Evolutionary conservation across 169 alveolate genomes (phyloP), one percentile per base, ranked within the genome.

Genomic region (Cryptosporidium andersoni): DNA sequence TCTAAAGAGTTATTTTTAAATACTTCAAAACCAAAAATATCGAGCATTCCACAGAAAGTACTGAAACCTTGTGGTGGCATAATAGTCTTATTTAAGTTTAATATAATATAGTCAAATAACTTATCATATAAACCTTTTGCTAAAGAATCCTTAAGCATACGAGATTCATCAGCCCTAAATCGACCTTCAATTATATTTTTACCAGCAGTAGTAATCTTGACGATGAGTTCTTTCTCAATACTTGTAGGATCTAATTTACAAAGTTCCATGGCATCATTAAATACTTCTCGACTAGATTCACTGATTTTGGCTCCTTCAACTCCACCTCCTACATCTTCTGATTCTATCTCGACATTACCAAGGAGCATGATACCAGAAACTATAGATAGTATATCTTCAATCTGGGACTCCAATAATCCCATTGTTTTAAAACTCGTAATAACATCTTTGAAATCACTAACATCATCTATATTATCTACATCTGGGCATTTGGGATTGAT

Each of bases 11-110:
- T 97, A 65, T 93, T 94, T 80, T 94, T 93, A 82, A 97, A 96
- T 55, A 92, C 95, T 90, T 97, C 99, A 91, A 97, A 97, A 2
- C 99, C 99, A 88, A 95, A 96, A 39, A 97, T 96, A 92, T 97
- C 99, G 14, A 97, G 89, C 89, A 97, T 92, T 47, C 99, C 99
- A 88, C 97, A 95, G 80, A 94, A 94, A 36, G 53, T 85, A 52
- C 91, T 91, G 65, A 93, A 92, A 39, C 96, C 95, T 8, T 88
- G 92, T 36, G 92, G 92, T 55, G 97, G 97, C 64, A 94, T 94
- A 58, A 97, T 96, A 48, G 96, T 92, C 16, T 91, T 81, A 92
- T 98, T 98, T 91, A 98, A 92, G 82, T 93, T 96, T 64, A 88
- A 92, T 52, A 98, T 97, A 49, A 98, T 90, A 98, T 98, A 97